Evolutionary conservation across 306 rosid genomes (phyloP).

Genomic region (Inga oerstediana): DNA sequence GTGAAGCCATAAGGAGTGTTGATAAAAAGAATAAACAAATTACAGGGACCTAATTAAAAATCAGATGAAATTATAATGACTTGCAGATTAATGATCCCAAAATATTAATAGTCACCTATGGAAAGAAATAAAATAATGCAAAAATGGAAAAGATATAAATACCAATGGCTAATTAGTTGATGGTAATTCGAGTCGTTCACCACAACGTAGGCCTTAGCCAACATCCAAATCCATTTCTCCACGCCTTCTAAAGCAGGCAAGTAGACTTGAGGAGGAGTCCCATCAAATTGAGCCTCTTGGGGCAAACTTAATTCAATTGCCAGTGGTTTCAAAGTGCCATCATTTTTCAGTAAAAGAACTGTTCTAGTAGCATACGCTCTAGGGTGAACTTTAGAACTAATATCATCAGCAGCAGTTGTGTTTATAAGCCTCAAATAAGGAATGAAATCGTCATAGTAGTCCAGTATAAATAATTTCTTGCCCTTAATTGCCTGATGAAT

Average conservation of each 20-base stretch:
- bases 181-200: neutral
- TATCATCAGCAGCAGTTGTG: neutral
- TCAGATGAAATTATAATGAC: no score
- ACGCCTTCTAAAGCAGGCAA: neutral
- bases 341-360: neutral
- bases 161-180: conserved; percentile 11
- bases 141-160: neutral
- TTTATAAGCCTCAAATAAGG: neutral
- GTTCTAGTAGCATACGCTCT: neutral
- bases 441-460: neutral
- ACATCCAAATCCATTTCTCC: neutral
- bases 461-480: neutral
- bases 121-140: neutral
- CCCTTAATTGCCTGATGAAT: neutral
- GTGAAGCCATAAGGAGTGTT: no score
- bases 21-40: no score
- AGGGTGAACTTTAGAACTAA: neutral
- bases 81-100: no score
- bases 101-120: neutral
- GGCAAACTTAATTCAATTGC: conserved; percentile 7
- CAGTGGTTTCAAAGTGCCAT: neutral
- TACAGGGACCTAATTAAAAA: no score
- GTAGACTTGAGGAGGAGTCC: neutral
- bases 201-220: neutral
- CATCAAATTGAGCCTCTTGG: neutral